Base-by-base conservation (phyloP, 192 early-diverging fungal genomes). In the Coemansia biformis region DNA sequence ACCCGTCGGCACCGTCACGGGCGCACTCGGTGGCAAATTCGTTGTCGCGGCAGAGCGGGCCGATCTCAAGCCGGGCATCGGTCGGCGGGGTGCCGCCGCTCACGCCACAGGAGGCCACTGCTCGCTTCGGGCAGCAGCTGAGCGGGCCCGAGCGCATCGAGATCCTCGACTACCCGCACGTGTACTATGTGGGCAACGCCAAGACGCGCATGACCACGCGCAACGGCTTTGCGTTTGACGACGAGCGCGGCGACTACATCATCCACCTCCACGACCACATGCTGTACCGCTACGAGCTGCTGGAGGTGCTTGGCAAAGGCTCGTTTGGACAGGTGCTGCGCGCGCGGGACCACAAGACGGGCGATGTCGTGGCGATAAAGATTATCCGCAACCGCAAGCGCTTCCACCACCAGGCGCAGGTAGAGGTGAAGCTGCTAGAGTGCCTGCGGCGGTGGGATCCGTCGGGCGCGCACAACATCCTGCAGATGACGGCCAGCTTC, bases 351-450 rank as follows among this genome's bases (percentile, higher is more conserved):
- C 95, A 98, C 76, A 93, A 91, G 54, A 82, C 85, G 1, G 90
- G 88, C 31, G 75, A 79, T 23, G 76, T 85, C 43, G 88, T 90
- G 29, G 96, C 93, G 10, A 78, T 96, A 40, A 96, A 96, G 72
- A 86, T 96, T 33, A 98, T 96, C 45, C 76, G 92, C 40, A 98
- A 96, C 76, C 92, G 93, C 81, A 89, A 88, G 63, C 81, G 93
- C 29, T 96, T 98, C 76, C 91, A 96, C 74, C 83, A 86, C 54
- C 96, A 96, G 56, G 96, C 91, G 13, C 66, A 87, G 41, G 86
- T 93, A 15, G 95, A 98, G 63, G 86, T 95, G 40, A 93, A 93
- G 63, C 92, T 98, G 40, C 75, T 98, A 43, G 90, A 91, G 43
- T 76, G 80, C 43, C 57, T 98, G 38, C 82, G 81, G 63, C 73